Evolutionary conservation across 352 stramenopile genomes (phyloP).

Genomic region (Synura sp.): DNA sequence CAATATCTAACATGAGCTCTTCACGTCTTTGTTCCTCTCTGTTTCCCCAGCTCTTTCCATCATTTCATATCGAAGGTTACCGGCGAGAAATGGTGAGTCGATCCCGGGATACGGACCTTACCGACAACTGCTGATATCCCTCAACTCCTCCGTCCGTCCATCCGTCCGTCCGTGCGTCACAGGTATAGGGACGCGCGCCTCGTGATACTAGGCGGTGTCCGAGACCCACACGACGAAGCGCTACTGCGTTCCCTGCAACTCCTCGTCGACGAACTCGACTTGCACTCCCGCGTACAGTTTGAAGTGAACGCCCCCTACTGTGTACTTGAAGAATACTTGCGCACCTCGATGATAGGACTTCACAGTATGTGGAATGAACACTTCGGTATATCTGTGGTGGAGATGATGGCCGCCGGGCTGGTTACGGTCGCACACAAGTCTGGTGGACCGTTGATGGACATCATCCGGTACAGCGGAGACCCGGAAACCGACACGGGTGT

Average conservation of each 20-base stretch:
- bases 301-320: too few relatives aligned
- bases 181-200: slow-evolving; percentile 70
- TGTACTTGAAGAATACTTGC: slow-evolving; percentile 40
- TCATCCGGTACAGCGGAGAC: slow-evolving; percentile 58
- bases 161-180: too few relatives aligned
- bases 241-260: slow-evolving; percentile 49
- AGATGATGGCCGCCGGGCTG: slow-evolving; percentile 97
- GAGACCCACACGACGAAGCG: slow-evolving; percentile 80
- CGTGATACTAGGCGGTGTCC: slow-evolving; percentile 90
- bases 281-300: too few relatives aligned
- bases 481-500: slow-evolving; percentile 30
- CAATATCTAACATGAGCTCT: too few relatives aligned
- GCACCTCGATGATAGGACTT: slow-evolving; percentile 70
- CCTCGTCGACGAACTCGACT: too few relatives aligned
- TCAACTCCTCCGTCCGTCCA: too few relatives aligned
- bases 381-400: slow-evolving; percentile 99
- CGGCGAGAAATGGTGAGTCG: too few relatives aligned
- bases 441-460: slow-evolving; percentile 88
- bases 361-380: slow-evolving; percentile 99
- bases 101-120: too few relatives aligned
- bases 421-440: slow-evolving; percentile 94
- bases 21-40: too few relatives aligned
- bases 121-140: too few relatives aligned
- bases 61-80: too few relatives aligned
- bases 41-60: too few relatives aligned